Evolutionary conservation across 1,139 yeast species (phyloP).

Genomic region (Blastobotrys petasosporus): DNA sequence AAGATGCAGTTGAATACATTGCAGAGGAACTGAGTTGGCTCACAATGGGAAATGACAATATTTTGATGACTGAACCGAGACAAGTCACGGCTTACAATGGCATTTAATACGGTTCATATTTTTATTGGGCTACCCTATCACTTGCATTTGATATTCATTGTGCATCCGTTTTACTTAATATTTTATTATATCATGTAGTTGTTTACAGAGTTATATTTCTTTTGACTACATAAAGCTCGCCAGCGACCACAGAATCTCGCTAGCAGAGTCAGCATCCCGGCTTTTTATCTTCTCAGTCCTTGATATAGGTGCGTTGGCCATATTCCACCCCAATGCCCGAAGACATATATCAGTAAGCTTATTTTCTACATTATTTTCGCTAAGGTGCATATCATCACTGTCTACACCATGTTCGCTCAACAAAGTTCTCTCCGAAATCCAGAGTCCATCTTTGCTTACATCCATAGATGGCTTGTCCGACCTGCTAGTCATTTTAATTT

Average conservation of each 20-base stretch:
- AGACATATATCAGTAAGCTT: constrained; percentile 24
- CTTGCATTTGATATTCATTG: not conserved
- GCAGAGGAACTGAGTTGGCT: constrained; percentile 25
- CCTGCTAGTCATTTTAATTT: constrained; percentile 14
- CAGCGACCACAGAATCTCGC: constrained; percentile 23
- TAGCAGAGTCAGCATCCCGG: constrained; percentile 20
- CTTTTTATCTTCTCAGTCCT: constrained; percentile 15
- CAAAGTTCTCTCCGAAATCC: constrained; percentile 13
- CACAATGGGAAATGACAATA: constrained; percentile 4
- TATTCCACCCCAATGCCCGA: constrained; percentile 25
- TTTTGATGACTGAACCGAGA: too few species aligned
- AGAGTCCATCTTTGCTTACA: constrained; percentile 12
- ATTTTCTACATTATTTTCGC: constrained; percentile 17
- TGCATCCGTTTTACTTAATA: not conserved
- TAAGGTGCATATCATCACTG: constrained; percentile 16
- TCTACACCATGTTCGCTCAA: constrained; percentile 15
- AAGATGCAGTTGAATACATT: constrained; percentile 22
- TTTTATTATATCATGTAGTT: not conserved
- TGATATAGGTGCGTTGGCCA: constrained; percentile 4
- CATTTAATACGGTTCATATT: not conserved
- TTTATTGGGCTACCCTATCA: not conserved
- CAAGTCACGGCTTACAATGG: not conserved
- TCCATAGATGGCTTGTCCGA: constrained; percentile 9
- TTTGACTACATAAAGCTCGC: constrained; percentile 10
- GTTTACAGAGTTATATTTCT: not conserved